phyloP scores from a whole-genome alignment of 1,139 yeast genomes.

The Taphrina flavorubra region DNA sequence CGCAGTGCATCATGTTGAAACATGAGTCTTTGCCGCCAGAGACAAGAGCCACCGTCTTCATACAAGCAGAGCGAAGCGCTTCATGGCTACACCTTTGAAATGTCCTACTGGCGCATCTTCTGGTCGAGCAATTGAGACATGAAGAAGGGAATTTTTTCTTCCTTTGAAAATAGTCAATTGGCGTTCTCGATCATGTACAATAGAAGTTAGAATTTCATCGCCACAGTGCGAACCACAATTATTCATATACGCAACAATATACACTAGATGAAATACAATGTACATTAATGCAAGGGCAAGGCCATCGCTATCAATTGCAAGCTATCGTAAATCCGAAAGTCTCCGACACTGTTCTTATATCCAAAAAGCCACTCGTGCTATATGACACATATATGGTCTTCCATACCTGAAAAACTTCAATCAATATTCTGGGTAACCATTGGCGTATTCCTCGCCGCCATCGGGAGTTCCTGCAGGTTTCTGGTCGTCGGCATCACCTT shows the following conservation, averaged over 20 bases:
- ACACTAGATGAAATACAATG: neutral
- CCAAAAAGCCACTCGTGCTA: neutral
- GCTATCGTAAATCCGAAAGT: neutral
- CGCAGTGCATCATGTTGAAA: constrained; percentile 82
- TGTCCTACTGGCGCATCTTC: too few species aligned
- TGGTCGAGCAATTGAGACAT: too few species aligned
- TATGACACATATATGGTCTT: neutral
- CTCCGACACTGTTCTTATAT: too few species aligned
- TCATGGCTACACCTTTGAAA: too few species aligned
- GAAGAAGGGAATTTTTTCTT: too few species aligned
- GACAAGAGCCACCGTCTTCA: constrained; percentile 90
- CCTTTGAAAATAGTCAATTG: too few species aligned
- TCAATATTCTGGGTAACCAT: constrained; percentile 1
- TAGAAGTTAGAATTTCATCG: too few species aligned
- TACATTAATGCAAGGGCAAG: constrained; percentile 2
- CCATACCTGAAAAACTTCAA: too few species aligned
- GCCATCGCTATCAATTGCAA: constrained; percentile 9
- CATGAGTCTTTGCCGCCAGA: constrained; percentile 98
- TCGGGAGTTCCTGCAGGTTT: neutral
- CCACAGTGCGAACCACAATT: too few species aligned
- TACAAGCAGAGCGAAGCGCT: constrained; percentile 48
- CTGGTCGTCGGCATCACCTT: neutral
- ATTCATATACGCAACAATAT: too few species aligned
- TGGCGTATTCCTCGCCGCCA: constrained; percentile 7
- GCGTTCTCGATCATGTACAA: too few species aligned